phyloP scores from a whole-genome alignment of 2,329 filamentous ascomycete species.

The Neonectria hederae region DNA sequence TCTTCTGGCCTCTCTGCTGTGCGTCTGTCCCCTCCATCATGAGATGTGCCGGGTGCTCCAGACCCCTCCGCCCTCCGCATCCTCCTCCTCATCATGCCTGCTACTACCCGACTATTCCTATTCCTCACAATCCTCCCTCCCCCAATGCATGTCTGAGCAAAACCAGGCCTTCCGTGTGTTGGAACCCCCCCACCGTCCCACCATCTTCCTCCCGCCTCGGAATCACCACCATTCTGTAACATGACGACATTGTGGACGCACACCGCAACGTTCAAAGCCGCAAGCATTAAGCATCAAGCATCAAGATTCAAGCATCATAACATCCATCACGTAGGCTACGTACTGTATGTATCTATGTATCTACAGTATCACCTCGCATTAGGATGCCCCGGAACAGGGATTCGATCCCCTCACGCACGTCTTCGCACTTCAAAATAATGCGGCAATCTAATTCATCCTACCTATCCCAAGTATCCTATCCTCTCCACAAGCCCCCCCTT shows the following conservation, averaged over 20 bases:
- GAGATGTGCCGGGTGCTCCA: background rate
- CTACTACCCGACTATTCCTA: slow-evolving; percentile 17
- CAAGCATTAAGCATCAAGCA: background rate
- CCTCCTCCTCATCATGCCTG: slow-evolving; percentile 1
- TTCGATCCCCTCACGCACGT: background rate
- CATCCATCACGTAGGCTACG: background rate
- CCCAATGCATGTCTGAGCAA: slow-evolving; percentile 13
- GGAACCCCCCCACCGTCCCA: background rate
- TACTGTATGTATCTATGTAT: background rate
- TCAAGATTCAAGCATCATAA: background rate
- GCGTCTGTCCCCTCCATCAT: background rate
- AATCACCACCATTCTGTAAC: slow-evolving; percentile 31
- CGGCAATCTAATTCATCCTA: background rate
- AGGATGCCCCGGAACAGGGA: background rate
- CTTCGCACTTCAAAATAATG: background rate
- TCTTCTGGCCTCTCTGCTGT: background rate
- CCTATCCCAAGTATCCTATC: too few relatives aligned
- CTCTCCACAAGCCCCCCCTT: background rate
- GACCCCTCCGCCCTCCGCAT: slow-evolving; percentile 1
- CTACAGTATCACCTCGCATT: background rate
- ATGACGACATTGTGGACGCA: slow-evolving; percentile 42
- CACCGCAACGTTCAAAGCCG: slow-evolving; percentile 10
- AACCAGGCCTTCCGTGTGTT: background rate
- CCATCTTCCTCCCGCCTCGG: slow-evolving; percentile 20
- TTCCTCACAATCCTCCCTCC: slow-evolving; percentile 6